Percentiles rank a stretch among this genome's conserved stretches.
Evolutionary conservation across 2,329 filamentous ascomycete species (phyloP).

Genomic region (Aspergillus clavatus): DNA sequence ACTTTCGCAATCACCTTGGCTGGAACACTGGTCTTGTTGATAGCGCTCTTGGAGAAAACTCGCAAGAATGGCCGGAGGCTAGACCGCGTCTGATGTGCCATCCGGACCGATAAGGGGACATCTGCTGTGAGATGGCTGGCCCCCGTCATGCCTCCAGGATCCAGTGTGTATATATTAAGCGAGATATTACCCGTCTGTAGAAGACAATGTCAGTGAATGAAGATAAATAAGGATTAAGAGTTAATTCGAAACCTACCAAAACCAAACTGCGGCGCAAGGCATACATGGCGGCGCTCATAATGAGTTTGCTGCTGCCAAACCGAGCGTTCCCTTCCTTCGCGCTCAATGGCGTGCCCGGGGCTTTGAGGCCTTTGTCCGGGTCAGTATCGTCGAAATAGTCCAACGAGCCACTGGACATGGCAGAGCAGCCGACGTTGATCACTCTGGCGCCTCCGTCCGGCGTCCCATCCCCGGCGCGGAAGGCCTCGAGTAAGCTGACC

Average conservation of each 20-base stretch:
- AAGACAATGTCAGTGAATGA: constrained; percentile 1
- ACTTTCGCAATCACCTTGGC: constrained; percentile 33
- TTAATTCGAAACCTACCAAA: constrained; percentile 27
- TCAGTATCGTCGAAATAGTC: constrained; percentile 29
- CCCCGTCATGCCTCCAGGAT: constrained; percentile 29
- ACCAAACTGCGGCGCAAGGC: constrained; percentile 34
- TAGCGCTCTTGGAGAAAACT: constrained; percentile 32
- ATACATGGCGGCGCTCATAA: constrained; percentile 34
- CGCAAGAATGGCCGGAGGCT: constrained; percentile 31
- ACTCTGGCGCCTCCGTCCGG: constrained; percentile 30
- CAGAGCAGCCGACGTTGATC: constrained; percentile 34
- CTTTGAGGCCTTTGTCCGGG: constrained; percentile 13
- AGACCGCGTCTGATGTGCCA: constrained; percentile 29
- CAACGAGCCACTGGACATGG: constrained; percentile 27
- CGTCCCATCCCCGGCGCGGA: constrained; percentile 30
- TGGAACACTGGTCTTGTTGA: constrained; percentile 33
- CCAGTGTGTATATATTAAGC: constrained; percentile 35
- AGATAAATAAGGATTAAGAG: neutral
- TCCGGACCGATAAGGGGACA: constrained; percentile 26
- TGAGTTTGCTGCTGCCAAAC: constrained; percentile 34
- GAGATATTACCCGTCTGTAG: constrained; percentile 30
- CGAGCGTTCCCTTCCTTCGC: constrained; percentile 28
- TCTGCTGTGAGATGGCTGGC: constrained; percentile 21
- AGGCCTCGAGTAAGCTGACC: constrained; percentile 32
- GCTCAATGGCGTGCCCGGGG: constrained; percentile 23